Evolutionary conservation across 768 basidiomycete species (phyloP), one percentile per base, ranked within the genome.

Genomic region (Wakefieldia striispora): DNA sequence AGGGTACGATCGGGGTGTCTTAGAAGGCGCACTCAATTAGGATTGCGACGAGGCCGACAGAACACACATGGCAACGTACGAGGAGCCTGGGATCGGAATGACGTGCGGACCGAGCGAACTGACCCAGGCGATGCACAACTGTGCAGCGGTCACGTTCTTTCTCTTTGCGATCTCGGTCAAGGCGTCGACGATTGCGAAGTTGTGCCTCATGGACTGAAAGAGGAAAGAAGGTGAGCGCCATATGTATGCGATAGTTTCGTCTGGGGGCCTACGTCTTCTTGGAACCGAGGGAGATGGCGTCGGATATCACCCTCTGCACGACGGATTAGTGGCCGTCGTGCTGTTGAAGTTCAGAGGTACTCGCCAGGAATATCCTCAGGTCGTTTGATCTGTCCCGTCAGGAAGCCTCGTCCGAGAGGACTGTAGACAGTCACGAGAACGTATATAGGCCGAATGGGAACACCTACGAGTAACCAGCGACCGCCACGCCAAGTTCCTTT

Each of bases 391-490:
- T 72, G 61, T 1, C 81, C 81, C 0, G 78, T 76, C 24, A 83
- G 65, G 62, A 81, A 71, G 3, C 81, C 80, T 14, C 72, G 66
- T 7, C 81, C 80, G 1, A 82, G 72, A 0, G 81, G 80, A 27
- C 76, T 83, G 59, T 9, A 3, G 21, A 19, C 12, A 42, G 13
- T 36, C 35, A 19, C 12, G 4, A 16, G 10, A 19, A 45, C 10
- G 9, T 11, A 5, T 13, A 12, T 16, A 19, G 16, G n/a, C 13
- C 21, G 16, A 33, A 6, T 7, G 11, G 7, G 14, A 19, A 29
- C 35, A 27, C 75, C 12, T 48, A 78, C 77, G 80, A 79, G 60
- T 87, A 86, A 31, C 76, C 83, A 12, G 79, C 61, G n/a, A 86
- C 74, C 5, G 81, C 65, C 48, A 86, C 72, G 1, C 75, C 76